Conservation (phyloP, 345 rosid species). For the Cardamine resedifolia region DNA sequence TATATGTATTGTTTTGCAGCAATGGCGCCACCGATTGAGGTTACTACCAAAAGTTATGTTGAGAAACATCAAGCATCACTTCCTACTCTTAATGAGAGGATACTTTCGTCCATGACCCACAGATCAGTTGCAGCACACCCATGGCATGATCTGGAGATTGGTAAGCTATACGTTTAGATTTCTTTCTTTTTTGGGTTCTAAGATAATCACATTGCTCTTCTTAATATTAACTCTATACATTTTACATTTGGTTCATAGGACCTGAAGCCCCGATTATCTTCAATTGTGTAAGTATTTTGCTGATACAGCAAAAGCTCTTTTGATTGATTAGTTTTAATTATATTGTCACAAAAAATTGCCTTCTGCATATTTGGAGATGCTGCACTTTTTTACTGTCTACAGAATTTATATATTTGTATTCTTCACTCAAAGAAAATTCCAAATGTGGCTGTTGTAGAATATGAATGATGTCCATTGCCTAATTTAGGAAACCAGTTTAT, state of each 20-base stretch:
- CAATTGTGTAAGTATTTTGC: slow-evolving; percentile 63
- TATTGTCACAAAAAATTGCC: background rate
- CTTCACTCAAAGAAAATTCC: background rate
- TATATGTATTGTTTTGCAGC: slow-evolving; percentile 37
- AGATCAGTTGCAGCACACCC: slow-evolving; percentile 97
- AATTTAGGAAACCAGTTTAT: slow-evolving; percentile 11
- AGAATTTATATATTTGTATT: background rate
- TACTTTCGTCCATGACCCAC: slow-evolving; percentile 84
- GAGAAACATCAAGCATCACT: slow-evolving; percentile 42
- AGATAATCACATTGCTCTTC: background rate
- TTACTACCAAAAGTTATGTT: slow-evolving; percentile 38
- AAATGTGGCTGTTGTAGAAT: background rate
- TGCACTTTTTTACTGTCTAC: background rate
- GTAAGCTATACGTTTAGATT: slow-evolving; percentile 39
- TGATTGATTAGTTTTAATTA: background rate
- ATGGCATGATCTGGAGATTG: slow-evolving; percentile 99
- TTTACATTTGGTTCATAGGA: slow-evolving; percentile 44
- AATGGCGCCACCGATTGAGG: slow-evolving; percentile 74
- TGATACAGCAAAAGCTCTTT: background rate
- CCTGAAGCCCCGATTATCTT: slow-evolving; percentile 88
- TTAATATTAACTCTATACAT: background rate
- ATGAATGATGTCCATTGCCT: slow-evolving; percentile 8
- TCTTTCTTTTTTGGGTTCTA: background rate
- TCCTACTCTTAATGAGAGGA: slow-evolving; percentile 91
- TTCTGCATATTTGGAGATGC: background rate